A percentile compares a stretch with the other conserved stretches of the same genome.
Conservation (phyloP, 495 filamentous ascomycete genomes). For the Elaphomyces granulatus region DNA sequence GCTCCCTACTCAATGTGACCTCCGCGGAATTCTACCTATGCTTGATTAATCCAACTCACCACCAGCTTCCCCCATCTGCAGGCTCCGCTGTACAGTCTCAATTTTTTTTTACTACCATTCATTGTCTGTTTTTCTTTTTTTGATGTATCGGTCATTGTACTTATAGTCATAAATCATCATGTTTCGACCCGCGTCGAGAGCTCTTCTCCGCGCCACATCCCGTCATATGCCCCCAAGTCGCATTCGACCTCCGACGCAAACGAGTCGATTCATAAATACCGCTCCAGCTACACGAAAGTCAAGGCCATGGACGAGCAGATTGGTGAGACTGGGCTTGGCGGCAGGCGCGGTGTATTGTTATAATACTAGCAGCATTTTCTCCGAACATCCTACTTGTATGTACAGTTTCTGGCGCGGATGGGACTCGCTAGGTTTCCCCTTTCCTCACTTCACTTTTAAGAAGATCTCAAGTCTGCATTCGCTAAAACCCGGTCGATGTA, state of each 20-base stretch:
- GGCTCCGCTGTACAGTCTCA: no score
- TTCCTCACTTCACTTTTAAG: background rate
- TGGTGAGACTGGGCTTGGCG: slow-evolving; percentile 59
- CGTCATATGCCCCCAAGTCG: slow-evolving; percentile 26
- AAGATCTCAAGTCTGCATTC: background rate
- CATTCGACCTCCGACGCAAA: slow-evolving; percentile 21
- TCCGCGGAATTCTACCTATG: no score
- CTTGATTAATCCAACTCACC: no score
- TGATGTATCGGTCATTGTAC: background rate
- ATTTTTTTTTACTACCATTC: slow-evolving; percentile 6
- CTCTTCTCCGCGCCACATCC: slow-evolving; percentile 34
- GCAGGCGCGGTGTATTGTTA: slow-evolving; percentile 77
- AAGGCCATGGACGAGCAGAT: slow-evolving; percentile 71
- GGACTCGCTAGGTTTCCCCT: no score
- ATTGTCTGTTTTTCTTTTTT: slow-evolving; percentile 8
- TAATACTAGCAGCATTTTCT: slow-evolving; percentile 75
- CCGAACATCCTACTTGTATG: slow-evolving; percentile 67
- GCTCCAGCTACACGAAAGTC: slow-evolving; percentile 47
- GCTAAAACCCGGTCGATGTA: no score
- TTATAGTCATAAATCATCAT: slow-evolving; percentile 24
- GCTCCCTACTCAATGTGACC: no score
- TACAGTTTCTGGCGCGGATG: no score
- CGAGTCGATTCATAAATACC: slow-evolving; percentile 58
- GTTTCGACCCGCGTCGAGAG: slow-evolving; percentile 47
- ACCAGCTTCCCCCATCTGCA: no score